Conservation (phyloP, 1,139 yeast genomes). For the Lodderomyces elongisporus region DNA sequence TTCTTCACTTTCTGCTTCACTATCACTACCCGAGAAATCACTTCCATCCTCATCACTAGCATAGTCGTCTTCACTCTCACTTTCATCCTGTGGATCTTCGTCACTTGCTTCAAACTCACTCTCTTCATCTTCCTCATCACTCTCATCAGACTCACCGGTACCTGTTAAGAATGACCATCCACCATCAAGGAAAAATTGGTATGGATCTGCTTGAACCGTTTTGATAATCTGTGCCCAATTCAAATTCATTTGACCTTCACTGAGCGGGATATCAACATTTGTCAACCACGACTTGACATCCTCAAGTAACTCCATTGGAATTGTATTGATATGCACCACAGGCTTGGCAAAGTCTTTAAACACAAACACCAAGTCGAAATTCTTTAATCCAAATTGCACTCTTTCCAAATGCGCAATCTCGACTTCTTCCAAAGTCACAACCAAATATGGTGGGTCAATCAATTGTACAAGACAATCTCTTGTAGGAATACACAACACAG, state of each 20-base stretch:
- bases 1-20: conserved; percentile 25
- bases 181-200: conserved; percentile 88
- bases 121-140: conserved; percentile 58
- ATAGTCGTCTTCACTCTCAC: conserved; percentile 50
- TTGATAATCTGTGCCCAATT: conserved; percentile 97
- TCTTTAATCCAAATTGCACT: conserved; percentile 94
- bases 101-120: conserved; percentile 57
- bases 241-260: conserved; percentile 93
- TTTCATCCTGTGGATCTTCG: conserved; percentile 73
- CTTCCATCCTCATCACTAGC: conserved; percentile 40
- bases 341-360: conserved; percentile 86
- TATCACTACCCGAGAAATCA: conserved; percentile 32
- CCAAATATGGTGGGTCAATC: conserved; percentile 92
- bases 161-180: conserved; percentile 93
- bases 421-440: conserved; percentile 83
- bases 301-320: conserved; percentile 88
- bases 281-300: conserved; percentile 95
- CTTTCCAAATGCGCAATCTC: conserved; percentile 95
- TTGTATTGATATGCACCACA: conserved; percentile 88
- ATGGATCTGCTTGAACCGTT: conserved; percentile 87
- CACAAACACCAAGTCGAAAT: conserved; percentile 92
- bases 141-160: conserved; percentile 59
- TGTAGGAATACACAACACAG: conserved; percentile 94
- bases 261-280: conserved; percentile 89
- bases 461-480: conserved; percentile 93